A percentile compares a stretch with the other conserved stretches of the same genome.
Conservation (phyloP, 2,329 filamentous ascomycete genomes). For the Dactylonectria macrodidyma region DNA sequence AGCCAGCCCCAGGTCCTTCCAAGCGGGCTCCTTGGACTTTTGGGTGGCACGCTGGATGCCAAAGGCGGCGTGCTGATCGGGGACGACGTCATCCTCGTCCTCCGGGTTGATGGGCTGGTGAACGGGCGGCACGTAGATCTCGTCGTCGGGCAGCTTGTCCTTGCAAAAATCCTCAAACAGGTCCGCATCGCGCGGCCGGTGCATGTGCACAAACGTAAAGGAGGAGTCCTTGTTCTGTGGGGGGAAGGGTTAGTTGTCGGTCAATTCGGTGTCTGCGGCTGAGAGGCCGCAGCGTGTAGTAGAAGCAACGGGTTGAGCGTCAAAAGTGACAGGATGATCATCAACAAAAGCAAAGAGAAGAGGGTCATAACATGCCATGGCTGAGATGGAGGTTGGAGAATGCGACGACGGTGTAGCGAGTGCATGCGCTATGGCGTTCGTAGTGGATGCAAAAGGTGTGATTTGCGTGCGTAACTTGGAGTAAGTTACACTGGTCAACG, state of each 20-base stretch:
- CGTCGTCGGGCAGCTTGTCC: constrained; percentile 80
- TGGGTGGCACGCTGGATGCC: constrained; percentile 88
- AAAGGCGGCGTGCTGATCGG: constrained; percentile 90
- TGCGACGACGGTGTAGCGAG: too few relatives aligned
- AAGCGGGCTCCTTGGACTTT: constrained; percentile 78
- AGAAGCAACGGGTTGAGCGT: background rate
- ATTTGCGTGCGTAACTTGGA: too few relatives aligned
- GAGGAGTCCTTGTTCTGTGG: constrained; percentile 79
- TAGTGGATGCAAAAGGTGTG: background rate
- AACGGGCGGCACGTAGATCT: constrained; percentile 85
- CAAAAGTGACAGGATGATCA: background rate
- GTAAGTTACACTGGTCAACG: background rate
- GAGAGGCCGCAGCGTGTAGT: background rate
- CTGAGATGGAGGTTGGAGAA: constrained; percentile 1
- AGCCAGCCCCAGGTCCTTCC: constrained; percentile 84
- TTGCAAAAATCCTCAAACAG: constrained; percentile 84
- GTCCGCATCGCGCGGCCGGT: constrained; percentile 79
- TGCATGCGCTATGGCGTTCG: background rate
- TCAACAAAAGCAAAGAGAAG: too few relatives aligned
- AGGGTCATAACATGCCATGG: constrained; percentile 24
- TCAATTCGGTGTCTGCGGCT: background rate
- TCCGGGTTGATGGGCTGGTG: constrained; percentile 89
- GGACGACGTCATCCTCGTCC: constrained; percentile 90
- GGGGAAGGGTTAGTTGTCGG: background rate
- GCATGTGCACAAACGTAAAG: constrained; percentile 84